Base-by-base conservation (phyloP, 495 filamentous ascomycete species). In the Trichoderma asperelloides region DNA sequence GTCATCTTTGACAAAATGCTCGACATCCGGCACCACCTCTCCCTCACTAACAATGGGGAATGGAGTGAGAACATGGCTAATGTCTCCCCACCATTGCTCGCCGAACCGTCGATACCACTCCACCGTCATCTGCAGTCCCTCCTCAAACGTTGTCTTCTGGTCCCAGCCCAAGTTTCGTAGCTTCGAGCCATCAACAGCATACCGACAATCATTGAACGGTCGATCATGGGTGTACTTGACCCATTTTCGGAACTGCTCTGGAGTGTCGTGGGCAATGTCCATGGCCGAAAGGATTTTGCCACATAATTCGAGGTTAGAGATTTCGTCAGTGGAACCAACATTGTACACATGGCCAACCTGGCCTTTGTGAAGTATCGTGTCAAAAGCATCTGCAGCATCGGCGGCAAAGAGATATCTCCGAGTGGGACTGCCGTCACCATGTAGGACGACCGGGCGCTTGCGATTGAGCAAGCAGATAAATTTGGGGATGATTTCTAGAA, bases 381-480 rank as follows among this genome's bases (percentile, higher is more conserved):
- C 88, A 69, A 91, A 88, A 16, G 87, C 89, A 71, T 92, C 87
- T n/a, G 88, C 87, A 12, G 88, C 88, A 74, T 92, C 89, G 18
- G 82, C 84, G 8, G 86, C 89, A 70, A 84, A 91, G 21, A 92
- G 82, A 73, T 90, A 92, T 64, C 87, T 81, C 8, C 88, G 82
- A 2, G 84, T 87, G 18, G 87, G 85, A 6, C 79, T 82, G 63
- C 89, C 89, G 71, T 88, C 84, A 41, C 89, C 89, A 72, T 92
- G 89, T 27, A 92, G 75, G 37, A 88, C 81, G 0, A 90, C 82
- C 15, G 84, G 84, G 60, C 82, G 77, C 16, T 74, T 68, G 2
- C 86, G 81, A 65, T 83, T 76, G n/a, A 91, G 79, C 13, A 91
- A 78, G 70, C 81, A 86, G 60, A 80, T 82, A 75, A 92, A 92